phyloP scores from a whole-genome alignment of 768 basidiomycete genomes.

The Leccinum obscurum region DNA sequence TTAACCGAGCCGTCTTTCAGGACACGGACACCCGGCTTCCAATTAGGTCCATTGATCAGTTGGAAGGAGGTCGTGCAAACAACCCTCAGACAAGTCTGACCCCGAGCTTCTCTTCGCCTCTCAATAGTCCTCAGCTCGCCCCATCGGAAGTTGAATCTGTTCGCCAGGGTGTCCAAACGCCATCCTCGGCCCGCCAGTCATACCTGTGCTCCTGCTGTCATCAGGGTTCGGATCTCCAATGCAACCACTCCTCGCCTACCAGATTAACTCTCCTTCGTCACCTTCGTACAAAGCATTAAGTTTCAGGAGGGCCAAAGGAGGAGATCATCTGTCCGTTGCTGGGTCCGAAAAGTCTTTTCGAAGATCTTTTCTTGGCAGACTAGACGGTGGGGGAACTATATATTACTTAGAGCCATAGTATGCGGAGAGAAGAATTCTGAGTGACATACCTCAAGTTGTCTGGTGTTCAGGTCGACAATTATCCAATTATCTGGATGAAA shows the following conservation, averaged over 20 bases:
- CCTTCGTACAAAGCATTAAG: constrained; percentile 9
- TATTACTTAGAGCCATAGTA: not conserved
- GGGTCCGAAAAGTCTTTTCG: not conserved
- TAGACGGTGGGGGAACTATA: not conserved
- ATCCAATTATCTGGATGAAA: too few species aligned
- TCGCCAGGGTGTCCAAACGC: not conserved
- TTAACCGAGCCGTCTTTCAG: not conserved
- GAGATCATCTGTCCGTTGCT: constrained; percentile 12
- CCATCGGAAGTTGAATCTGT: not conserved
- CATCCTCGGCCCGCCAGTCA: not conserved
- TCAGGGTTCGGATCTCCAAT: not conserved
- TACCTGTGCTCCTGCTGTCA: constrained; percentile 18
- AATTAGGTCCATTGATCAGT: not conserved
- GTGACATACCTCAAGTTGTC: not conserved
- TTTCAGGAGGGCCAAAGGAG: not conserved
- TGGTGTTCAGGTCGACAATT: not conserved
- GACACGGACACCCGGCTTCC: not conserved
- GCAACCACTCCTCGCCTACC: constrained; percentile 2
- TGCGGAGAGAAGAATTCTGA: not conserved
- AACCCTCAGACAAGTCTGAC: not conserved
- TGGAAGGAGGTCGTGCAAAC: not conserved
- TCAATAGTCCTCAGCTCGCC: not conserved
- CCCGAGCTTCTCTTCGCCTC: not conserved
- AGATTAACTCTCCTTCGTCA: constrained; percentile 19
- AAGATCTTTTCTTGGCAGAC: not conserved